These are phyloP conservation scores for Nothophoma quercina DNA, from an alignment of 2,329 filamentous ascomycete species.

Conservation along the genomic window DNA sequence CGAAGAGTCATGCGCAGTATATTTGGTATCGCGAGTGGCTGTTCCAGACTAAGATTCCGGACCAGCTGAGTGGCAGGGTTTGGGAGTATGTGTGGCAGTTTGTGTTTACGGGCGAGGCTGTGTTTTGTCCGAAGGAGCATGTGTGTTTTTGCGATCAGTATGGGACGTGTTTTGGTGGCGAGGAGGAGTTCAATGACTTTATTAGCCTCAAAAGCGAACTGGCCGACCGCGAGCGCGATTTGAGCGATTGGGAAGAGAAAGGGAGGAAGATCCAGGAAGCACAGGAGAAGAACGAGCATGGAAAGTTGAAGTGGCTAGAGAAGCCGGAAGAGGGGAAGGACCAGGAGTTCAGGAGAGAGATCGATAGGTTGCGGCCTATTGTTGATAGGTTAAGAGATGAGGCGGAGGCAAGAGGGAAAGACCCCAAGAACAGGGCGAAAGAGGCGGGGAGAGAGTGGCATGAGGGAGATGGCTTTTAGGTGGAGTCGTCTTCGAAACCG, in stretches of 20 bases:
- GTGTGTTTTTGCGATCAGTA: slow-evolving; percentile 71
- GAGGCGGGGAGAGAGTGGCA: slow-evolving; percentile 64
- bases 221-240: slow-evolving; percentile 51
- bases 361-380: slow-evolving; percentile 53
- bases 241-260: slow-evolving; percentile 54
- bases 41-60: slow-evolving; percentile 62
- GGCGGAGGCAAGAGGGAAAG: slow-evolving; percentile 60
- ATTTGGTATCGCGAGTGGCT: slow-evolving; percentile 68
- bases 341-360: slow-evolving; percentile 52
- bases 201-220: slow-evolving; percentile 56
- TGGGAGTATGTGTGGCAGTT: slow-evolving; percentile 72
- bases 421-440: slow-evolving; percentile 60
- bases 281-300: slow-evolving; percentile 42
- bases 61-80: slow-evolving; percentile 65
- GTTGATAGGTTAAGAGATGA: slow-evolving; percentile 53
- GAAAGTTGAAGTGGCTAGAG: slow-evolving; percentile 40
- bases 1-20: slow-evolving; percentile 62
- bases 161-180: slow-evolving; percentile 66
- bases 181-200: slow-evolving; percentile 58
- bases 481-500: background rate
- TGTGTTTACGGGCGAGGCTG: slow-evolving; percentile 62
- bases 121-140: slow-evolving; percentile 61
- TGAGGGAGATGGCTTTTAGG: slow-evolving; percentile 63
- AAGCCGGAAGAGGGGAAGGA: slow-evolving; percentile 52
- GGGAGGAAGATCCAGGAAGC: slow-evolving; percentile 47